These are phyloP conservation scores for Jaapia argillacea DNA, from an alignment of 768 basidiomycete genomes.

Conservation along the genomic window DNA sequence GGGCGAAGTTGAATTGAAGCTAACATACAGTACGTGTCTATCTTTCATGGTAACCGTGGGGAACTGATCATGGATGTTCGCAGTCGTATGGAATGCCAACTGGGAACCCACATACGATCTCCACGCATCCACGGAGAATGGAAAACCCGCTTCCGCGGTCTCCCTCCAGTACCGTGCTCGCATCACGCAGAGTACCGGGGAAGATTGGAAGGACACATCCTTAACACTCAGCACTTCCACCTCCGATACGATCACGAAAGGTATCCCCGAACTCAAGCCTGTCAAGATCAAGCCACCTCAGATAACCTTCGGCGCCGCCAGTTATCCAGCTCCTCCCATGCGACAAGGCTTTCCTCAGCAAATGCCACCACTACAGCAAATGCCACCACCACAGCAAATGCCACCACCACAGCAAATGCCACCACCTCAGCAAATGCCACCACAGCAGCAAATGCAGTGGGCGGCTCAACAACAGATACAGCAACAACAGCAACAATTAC, in stretches of 20 bases:
- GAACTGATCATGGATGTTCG: not conserved
- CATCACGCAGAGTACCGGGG: slow-evolving; percentile 45
- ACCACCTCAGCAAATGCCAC: no score
- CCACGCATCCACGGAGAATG: slow-evolving; percentile 35
- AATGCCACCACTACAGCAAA: not conserved
- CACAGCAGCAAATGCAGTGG: not conserved
- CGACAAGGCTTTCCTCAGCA: not conserved
- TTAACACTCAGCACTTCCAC: slow-evolving; percentile 44
- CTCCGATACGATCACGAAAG: slow-evolving; percentile 22
- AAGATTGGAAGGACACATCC: slow-evolving; percentile 43
- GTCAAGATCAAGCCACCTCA: slow-evolving; percentile 20
- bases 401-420: no score
- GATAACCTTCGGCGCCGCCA: not conserved
- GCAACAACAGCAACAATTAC: not conserved
- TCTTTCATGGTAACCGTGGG: not conserved
- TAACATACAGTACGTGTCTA: slow-evolving; percentile 40
- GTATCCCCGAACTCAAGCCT: slow-evolving; percentile 23
- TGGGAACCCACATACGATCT: slow-evolving; percentile 54
- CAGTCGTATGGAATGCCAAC: slow-evolving; percentile 39
- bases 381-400: no score
- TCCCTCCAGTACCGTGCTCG: slow-evolving; percentile 45
- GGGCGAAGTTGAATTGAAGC: slow-evolving; percentile 29
- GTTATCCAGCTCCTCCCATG: not conserved
- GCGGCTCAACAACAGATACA: not conserved
- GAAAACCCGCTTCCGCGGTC: slow-evolving; percentile 32